Conservation (phyloP, 2,329 filamentous ascomycete genomes). For the Fusarium goolgardi region DNA sequence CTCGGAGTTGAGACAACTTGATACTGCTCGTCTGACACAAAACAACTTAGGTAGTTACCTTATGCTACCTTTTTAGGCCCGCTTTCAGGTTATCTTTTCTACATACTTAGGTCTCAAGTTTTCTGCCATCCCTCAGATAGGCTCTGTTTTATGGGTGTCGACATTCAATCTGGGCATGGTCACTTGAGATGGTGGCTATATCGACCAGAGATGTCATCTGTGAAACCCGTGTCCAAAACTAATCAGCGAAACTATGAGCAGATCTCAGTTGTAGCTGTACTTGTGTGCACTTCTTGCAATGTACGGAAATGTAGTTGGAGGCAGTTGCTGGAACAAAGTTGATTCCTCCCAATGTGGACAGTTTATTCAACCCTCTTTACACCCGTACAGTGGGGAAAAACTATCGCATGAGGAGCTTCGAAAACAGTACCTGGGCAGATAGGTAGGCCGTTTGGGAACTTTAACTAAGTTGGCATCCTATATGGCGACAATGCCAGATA, state of each 20-base stretch:
- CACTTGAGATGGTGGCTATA: slow-evolving; percentile 10
- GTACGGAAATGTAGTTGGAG: neutral
- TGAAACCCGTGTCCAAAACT: slow-evolving; percentile 16
- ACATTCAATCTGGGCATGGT: slow-evolving; percentile 12
- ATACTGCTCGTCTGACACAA: neutral
- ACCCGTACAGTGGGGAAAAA: neutral
- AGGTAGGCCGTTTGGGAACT: too few species aligned
- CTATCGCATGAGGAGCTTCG: neutral
- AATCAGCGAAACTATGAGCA: neutral
- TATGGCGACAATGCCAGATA: neutral
- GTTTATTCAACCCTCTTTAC: too few species aligned
- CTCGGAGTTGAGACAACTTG: too few species aligned
- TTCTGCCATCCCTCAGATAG: neutral
- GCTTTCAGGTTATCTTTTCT: neutral
- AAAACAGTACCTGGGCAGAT: too few species aligned
- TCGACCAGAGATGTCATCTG: neutral
- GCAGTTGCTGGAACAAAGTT: neutral
- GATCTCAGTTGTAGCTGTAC: slow-evolving; percentile 13
- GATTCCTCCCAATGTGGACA: neutral
- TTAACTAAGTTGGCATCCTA: neutral
- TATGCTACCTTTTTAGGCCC: neutral
- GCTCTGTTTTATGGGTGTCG: slow-evolving; percentile 32
- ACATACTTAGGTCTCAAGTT: neutral
- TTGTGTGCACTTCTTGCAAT: neutral
- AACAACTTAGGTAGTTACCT: neutral